Evolutionary conservation across 176 grass and related monocot species (phyloP).

Genomic region (Cenchrus americanus): DNA sequence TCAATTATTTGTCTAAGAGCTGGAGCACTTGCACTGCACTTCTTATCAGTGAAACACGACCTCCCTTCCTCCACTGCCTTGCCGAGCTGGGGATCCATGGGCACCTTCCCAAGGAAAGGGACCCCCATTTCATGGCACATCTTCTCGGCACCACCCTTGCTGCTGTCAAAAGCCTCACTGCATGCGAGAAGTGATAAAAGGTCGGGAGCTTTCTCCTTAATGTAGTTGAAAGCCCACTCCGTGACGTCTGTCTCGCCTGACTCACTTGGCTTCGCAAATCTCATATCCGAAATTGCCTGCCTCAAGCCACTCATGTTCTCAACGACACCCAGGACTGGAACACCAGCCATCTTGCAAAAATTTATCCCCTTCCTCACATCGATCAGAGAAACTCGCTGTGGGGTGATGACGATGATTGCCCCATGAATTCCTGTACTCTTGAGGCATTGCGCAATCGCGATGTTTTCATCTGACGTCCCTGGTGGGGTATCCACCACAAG

Average conservation of each 20-base stretch:
- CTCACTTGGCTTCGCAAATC: conserved; percentile 55
- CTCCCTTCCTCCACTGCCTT: conserved; percentile 73
- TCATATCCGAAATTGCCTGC: conserved; percentile 62
- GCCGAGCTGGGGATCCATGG: conserved; percentile 77
- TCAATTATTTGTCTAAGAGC: conserved; percentile 65
- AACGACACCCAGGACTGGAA: conserved; percentile 64
- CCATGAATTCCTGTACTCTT: conserved; percentile 61
- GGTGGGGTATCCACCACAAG: conserved; percentile 76
- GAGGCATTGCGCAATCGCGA: conserved; percentile 64
- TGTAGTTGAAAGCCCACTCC: conserved; percentile 57
- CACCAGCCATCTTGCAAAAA: conserved; percentile 82
- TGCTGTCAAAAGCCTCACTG: conserved; percentile 75
- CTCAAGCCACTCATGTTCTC: conserved; percentile 86
- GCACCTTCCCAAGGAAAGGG: conserved; percentile 83
- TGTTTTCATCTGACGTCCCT: conserved; percentile 73
- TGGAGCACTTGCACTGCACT: conserved; percentile 58
- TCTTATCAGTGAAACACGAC: conserved; percentile 69
- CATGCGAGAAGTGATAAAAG: conserved; percentile 59
- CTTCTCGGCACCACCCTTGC: conserved; percentile 61
- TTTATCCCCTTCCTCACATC: conserved; percentile 78
- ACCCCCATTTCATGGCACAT: conserved; percentile 79
- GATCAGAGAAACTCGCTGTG: conserved; percentile 64
- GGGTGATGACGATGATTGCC: conserved; percentile 59
- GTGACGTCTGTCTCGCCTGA: conserved; percentile 59
- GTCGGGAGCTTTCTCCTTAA: conserved; percentile 63